Evolutionary conservation across 2,329 filamentous ascomycete species (phyloP).

Genomic region (Sporothrix protearum): DNA sequence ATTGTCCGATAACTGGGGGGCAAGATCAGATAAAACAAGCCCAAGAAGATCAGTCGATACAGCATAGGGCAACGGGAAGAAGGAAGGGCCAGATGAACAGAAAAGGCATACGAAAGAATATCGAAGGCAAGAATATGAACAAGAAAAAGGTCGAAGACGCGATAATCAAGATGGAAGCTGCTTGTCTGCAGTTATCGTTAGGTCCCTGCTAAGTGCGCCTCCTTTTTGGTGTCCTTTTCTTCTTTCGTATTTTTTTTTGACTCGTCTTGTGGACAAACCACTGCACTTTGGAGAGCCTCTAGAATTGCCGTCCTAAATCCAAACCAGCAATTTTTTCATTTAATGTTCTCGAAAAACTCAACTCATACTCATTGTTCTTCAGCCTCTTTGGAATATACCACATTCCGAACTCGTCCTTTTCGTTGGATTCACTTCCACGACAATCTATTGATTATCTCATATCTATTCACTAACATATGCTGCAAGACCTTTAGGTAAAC

Average conservation of each 20-base stretch:
- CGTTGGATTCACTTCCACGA: not conserved
- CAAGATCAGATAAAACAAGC: not conserved
- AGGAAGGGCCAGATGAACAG: not conserved
- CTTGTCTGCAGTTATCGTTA: not conserved
- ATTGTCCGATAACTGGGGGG: not conserved
- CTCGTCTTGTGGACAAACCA: not conserved
- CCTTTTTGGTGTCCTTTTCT: not conserved
- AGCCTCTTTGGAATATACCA: not conserved
- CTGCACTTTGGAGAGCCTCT: not conserved
- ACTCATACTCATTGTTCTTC: not conserved
- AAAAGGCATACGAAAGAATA: not conserved
- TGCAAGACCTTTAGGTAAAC: not conserved
- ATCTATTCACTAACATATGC: not conserved
- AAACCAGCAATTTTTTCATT: no score
- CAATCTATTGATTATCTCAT: conserved; percentile 5
- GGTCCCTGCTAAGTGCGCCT: not conserved
- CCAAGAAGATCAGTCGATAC: not conserved
- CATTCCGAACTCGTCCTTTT: not conserved
- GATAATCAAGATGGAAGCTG: not conserved
- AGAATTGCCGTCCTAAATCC: not conserved
- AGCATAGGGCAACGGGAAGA: not conserved
- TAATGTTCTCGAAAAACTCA: not conserved
- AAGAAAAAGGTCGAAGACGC: not conserved
- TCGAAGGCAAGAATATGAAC: not conserved
- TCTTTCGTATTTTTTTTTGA: not conserved